These are phyloP conservation scores for Neofusicoccum umdonicola DNA, from an alignment of 2,329 filamentous ascomycete species.

Conservation along the genomic window DNA sequence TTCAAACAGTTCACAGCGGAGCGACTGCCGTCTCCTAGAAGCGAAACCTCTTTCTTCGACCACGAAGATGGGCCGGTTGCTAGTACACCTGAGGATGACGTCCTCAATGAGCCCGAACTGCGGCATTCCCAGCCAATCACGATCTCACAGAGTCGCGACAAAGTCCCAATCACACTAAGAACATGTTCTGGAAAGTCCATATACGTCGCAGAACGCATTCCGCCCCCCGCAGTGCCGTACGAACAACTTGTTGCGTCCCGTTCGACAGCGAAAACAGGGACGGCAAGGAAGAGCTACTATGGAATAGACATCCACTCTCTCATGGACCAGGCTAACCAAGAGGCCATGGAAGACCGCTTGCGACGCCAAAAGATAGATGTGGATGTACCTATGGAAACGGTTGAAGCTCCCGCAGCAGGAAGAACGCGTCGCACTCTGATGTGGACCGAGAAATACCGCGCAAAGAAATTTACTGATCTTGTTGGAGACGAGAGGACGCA, in stretches of 20 bases:
- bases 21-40: not conserved
- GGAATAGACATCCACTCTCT: slow-evolving; percentile 88
- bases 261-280: slow-evolving; percentile 61
- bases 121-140: not conserved
- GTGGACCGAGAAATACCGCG: slow-evolving; percentile 98
- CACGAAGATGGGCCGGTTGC: not conserved
- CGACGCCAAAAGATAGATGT: slow-evolving; percentile 26
- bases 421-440: slow-evolving; percentile 55
- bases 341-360: slow-evolving; percentile 47
- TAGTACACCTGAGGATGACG: not conserved
- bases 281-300: slow-evolving; percentile 77
- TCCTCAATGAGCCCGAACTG: not conserved
- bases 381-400: slow-evolving; percentile 32
- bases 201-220: slow-evolving; percentile 56
- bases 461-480: slow-evolving; percentile 85
- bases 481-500: slow-evolving; percentile 95
- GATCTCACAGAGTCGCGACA: slow-evolving; percentile 16
- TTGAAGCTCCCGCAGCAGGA: slow-evolving; percentile 31
- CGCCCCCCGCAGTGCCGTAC: slow-evolving; percentile 53
- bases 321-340: slow-evolving; percentile 67
- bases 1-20: not conserved
- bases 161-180: slow-evolving; percentile 26
- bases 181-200: slow-evolving; percentile 59
- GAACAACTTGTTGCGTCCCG: slow-evolving; percentile 66
- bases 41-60: not conserved